Evolutionary conservation across 371 early-diverging fungal species (phyloP).

Genomic region (Saksenaea oblongispora): DNA sequence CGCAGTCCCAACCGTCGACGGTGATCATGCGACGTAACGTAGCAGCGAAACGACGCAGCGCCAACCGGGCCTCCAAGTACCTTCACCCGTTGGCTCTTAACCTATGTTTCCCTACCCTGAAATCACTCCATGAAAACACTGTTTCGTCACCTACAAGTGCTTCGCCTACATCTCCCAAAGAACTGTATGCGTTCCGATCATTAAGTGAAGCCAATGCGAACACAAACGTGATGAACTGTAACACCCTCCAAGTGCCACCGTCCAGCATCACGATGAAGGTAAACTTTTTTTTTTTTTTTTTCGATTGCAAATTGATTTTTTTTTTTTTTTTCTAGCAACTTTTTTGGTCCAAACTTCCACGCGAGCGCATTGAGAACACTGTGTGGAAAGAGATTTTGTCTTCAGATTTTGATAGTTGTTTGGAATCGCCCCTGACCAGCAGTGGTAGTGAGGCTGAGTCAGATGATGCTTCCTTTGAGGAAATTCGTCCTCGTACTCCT

Average conservation of each 20-base stretch:
- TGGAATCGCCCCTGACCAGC: constrained; percentile 25
- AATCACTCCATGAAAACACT: constrained; percentile 43
- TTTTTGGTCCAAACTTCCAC: constrained; percentile 64
- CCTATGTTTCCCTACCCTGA: constrained; percentile 36
- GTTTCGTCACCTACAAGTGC: constrained; percentile 14
- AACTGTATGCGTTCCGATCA: constrained; percentile 3
- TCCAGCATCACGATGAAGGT: constrained; percentile 30
- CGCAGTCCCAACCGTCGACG: constrained; percentile 4
- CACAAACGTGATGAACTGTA: background rate
- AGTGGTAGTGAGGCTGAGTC: constrained; percentile 25
- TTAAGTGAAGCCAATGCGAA: background rate
- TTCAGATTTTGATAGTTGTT: constrained; percentile 20
- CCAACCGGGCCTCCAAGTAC: constrained; percentile 30
- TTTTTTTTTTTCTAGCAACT: constrained; percentile 44
- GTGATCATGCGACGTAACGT: background rate
- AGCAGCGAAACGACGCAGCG: constrained; percentile 1
- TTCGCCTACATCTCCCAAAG: constrained; percentile 19
- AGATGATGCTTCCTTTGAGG: constrained; percentile 14
- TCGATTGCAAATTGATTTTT: background rate
- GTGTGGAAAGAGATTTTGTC: constrained; percentile 59
- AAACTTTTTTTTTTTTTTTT: background rate
- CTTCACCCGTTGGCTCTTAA: constrained; percentile 49
- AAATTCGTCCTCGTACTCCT: background rate
- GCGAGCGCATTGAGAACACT: constrained; percentile 53
- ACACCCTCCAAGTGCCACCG: constrained; percentile 3